A percentile compares a stretch with the other conserved stretches of the same genome.
These are phyloP conservation scores for Axilococcus clingmanii DNA, from an alignment of 139 green algal genomes.

Conservation along the genomic window DNA sequence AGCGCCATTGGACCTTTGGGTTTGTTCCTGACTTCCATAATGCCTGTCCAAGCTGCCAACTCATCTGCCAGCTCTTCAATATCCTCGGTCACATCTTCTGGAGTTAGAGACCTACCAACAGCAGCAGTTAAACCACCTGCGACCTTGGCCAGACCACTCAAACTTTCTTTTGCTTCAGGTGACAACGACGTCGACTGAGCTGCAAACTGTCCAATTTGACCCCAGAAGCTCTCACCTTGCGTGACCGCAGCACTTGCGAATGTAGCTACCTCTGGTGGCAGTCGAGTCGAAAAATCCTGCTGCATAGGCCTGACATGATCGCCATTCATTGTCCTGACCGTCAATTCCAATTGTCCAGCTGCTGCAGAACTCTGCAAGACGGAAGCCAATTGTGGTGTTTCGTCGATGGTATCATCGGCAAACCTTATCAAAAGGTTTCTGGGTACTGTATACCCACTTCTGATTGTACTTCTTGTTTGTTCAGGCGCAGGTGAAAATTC, in stretches of 20 bases:
- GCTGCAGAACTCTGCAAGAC: slow-evolving; percentile 36
- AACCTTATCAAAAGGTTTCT: slow-evolving; percentile 88
- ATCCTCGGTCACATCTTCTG: background rate
- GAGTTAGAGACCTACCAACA: slow-evolving; percentile 1
- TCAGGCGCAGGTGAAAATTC: slow-evolving; percentile 76
- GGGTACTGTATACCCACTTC: slow-evolving; percentile 33
- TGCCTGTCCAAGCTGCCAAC: slow-evolving; percentile 15
- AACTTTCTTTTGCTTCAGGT: slow-evolving; percentile 4
- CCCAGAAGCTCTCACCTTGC: slow-evolving; percentile 23
- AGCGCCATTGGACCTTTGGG: background rate
- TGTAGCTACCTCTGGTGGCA: slow-evolving; percentile 28
- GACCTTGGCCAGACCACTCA: slow-evolving; percentile 11
- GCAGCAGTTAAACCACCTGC: slow-evolving; percentile 7
- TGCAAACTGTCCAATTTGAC: slow-evolving; percentile 18
- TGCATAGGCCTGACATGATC: slow-evolving; percentile 75
- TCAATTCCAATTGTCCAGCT: slow-evolving; percentile 50
- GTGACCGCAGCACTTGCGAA: slow-evolving; percentile 4
- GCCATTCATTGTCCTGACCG: slow-evolving; percentile 58
- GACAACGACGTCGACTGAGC: slow-evolving; percentile 9
- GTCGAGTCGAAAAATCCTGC: slow-evolving; percentile 38
- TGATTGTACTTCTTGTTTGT: slow-evolving; percentile 58
- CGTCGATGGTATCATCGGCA: slow-evolving; percentile 77
- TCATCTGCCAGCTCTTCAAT: slow-evolving; percentile 25
- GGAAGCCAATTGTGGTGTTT: slow-evolving; percentile 59
- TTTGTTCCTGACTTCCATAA: background rate